Base-by-base conservation (phyloP, 352 stramenopile species). In the Plasmopara muralis region DNA sequence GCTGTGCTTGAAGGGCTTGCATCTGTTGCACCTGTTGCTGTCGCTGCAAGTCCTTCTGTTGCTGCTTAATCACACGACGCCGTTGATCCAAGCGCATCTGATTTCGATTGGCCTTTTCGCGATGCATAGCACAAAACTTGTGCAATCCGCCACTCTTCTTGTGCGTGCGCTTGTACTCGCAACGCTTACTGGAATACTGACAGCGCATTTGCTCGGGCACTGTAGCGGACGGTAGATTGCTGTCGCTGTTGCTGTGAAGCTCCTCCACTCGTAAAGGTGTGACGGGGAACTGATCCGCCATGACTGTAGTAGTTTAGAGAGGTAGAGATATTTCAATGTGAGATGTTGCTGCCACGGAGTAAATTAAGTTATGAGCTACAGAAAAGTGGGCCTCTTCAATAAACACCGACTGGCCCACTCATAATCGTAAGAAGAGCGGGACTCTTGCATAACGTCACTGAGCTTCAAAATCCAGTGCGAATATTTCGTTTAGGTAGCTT, bases 121-220 rank as follows among this genome's bases (percentile, higher is more conserved):
- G 78, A 57, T 89, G 78, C 57, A 79, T 72, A 42, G 81, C 70
- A 49, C 78, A 89, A 41, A 86, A 80, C 50, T 79, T 82, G 65
- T 89, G 78, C 30, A 89, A 53, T n/a, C 71, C 67, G 18, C 78
- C 78, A 34, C 72, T 87, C 49, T 76, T 80, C 60, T 87, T 87
- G 50, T 74, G 46, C 0, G 72, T 78, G 42, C 78, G 78, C 30
- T 69, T 41, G 41, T 76, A 72, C 42, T 71, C 62, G 60, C 78
- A 89, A 20, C 72, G 64, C 49, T 89, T 89, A 64, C 71, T 83
- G 28, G 78, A 75, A 58, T 89, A 89, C 42, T 82, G 68, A 55
- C 78, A 89, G n/a, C 64, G 72, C 48, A 74, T 43, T 29, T 68
- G 56, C 38, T 78, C 72, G 9, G 70, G 43, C 4, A 75, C 57